Conservation (phyloP, 78 protist species). For the Pigoraptor vietnamica region DNA sequence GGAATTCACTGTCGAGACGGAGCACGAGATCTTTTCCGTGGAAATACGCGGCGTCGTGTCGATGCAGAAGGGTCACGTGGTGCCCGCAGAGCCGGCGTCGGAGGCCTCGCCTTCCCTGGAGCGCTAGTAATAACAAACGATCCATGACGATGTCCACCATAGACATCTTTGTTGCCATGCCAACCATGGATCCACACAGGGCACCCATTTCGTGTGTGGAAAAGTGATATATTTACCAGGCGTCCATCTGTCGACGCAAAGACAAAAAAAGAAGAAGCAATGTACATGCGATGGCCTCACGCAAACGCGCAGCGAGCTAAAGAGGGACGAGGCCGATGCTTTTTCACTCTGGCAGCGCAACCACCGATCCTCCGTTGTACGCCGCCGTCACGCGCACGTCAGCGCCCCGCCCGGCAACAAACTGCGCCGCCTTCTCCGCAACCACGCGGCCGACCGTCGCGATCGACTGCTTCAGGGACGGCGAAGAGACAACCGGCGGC, state of each 20-base stretch:
- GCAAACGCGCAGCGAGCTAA: neutral
- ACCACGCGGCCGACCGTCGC: neutral
- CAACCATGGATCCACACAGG: too few species aligned
- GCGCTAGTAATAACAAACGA: too few species aligned
- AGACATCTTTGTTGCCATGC: too few species aligned
- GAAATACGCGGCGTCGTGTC: neutral
- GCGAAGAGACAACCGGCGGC: too few species aligned
- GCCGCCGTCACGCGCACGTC: neutral
- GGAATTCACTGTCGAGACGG: neutral
- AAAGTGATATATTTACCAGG: too few species aligned
- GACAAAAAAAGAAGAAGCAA: too few species aligned
- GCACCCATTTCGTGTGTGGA: too few species aligned
- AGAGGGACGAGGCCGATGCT: neutral
- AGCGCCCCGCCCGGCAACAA: neutral
- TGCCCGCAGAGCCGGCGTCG: too few species aligned
- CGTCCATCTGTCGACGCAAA: too few species aligned
- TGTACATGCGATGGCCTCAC: too few species aligned
- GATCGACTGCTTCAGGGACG: neutral
- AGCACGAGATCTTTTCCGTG: neutral
- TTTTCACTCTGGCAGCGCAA: neutral
- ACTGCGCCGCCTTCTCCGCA: neutral
- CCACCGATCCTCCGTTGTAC: neutral
- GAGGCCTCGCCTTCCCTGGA: too few species aligned
- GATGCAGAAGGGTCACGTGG: neutral
- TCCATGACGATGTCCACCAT: too few species aligned